Evolutionary conservation across 2,329 filamentous ascomycete genomes (phyloP), one percentile per base, ranked within the genome.

Genomic region (Calonectria honghensis): DNA sequence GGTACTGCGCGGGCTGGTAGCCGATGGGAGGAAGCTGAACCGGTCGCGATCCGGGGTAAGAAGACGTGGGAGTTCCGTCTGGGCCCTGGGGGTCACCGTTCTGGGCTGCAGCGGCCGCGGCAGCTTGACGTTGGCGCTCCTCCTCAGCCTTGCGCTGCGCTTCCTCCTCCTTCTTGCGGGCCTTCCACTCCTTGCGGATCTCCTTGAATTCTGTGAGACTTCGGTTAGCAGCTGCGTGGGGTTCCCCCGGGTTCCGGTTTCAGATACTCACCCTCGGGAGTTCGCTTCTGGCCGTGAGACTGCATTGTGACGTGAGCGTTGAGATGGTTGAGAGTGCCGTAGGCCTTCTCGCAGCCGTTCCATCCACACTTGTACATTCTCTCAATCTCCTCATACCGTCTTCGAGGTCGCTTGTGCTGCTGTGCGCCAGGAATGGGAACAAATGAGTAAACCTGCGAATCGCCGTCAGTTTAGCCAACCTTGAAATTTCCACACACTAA

Each of bases 271-370:
- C 97, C 96, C 94, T 99, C 97, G 52, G 97, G 97, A 73, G 96
- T 98, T 78, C 97, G 92, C 88, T 99, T 99, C 79, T 92, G 90
- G 14, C 97, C 97, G 81, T 99, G 97, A 75, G 95, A 97, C 85
- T 99, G 97, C 97, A 98, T 98, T 18, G 97, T 98, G 64, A 99
- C 97, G 83, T 99, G 97, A 50, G 97, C 97, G 83, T 99, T 99
- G 80, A 99, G 85, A 84, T 99, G 97, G 85, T 99, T 99, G 76
- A 99, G 87, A 63, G 97, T 99, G 74, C 97, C 97, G 80, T 99
- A 99, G 3, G 97, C 97, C 87, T 99, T 99, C 86, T 99, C 97
- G 83, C 97, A 99, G 11, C 96, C 96, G 78, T 98, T 96, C 95
- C 96, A 98, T 32, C 96, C 97, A 83, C 97, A 99, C 86, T 98